Evolutionary conservation across 495 filamentous ascomycete genomes (phyloP).

Genomic region (Neurospora hispaniola): DNA sequence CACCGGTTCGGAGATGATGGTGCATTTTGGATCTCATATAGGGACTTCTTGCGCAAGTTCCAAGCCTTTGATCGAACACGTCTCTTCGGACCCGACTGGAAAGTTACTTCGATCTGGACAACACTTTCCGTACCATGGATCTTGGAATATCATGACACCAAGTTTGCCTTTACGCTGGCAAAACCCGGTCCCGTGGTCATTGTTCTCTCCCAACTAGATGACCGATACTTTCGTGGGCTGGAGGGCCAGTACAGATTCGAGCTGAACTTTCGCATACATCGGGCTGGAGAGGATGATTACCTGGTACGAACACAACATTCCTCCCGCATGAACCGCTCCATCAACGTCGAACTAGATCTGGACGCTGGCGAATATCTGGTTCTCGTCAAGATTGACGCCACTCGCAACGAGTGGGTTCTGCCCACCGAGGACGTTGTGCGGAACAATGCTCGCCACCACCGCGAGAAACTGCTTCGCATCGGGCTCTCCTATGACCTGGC

Average conservation of each 20-base stretch:
- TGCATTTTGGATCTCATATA: constrained; percentile 58
- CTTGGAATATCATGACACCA: constrained; percentile 72
- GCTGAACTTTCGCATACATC: constrained; percentile 73
- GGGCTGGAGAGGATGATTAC: constrained; percentile 71
- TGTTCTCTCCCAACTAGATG: constrained; percentile 73
- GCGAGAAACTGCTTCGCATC: constrained; percentile 76
- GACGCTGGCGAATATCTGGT: constrained; percentile 75
- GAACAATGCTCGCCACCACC: constrained; percentile 46
- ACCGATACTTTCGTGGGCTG: constrained; percentile 75
- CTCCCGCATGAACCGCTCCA: constrained; percentile 63
- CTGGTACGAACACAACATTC: constrained; percentile 67
- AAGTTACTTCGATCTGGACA: constrained; percentile 74
- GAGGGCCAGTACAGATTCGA: constrained; percentile 72
- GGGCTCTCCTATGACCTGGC: constrained; percentile 78
- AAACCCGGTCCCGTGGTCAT: constrained; percentile 64
- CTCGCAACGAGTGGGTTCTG: constrained; percentile 35
- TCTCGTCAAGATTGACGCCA: constrained; percentile 68
- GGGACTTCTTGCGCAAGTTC: constrained; percentile 76
- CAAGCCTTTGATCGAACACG: constrained; percentile 75
- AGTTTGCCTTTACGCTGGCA: constrained; percentile 61
- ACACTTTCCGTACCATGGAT: constrained; percentile 77
- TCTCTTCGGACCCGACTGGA: constrained; percentile 80
- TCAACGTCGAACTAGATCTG: constrained; percentile 71
- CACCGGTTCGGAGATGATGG: constrained; percentile 89
- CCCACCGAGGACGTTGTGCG: constrained; percentile 61